Evolutionary conservation across 768 basidiomycete species (phyloP), one percentile per base, ranked within the genome.

Genomic region (Lentinula sp.): DNA sequence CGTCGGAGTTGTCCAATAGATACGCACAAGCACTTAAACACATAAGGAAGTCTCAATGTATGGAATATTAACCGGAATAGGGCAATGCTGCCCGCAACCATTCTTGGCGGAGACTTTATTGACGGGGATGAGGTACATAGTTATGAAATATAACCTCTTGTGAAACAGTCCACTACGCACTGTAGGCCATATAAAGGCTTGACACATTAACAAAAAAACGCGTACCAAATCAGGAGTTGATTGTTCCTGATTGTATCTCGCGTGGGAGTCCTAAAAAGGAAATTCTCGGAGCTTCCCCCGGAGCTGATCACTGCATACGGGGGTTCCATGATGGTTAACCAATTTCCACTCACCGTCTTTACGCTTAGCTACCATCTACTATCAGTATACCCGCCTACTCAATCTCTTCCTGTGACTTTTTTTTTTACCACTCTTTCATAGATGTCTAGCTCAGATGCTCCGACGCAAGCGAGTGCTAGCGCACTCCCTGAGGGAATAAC

Each of bases 401-500:
- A 41, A 8, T 41, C 15, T 18, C 8, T 54, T 54, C 6, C 33
- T 20, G 10, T 41, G 8, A 20, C 39, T 37, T 45, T 23, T 28
- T 23, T 28, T 28, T 32, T 12, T 42, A 13, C 9, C 10, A n/a
- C n/a, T 28, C 16, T 36, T 10, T 36, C 18, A 39, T 41, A 28
- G 15, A 61, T 55, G 54, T 39, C 60, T n/a, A 55, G 36, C 28
- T 36, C 37, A 53, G 60, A 32, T 54, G 20, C 41, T 45, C 50
- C 52, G 32, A 43, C 43, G 9, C 72, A 76, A 18, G 84, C 83
- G 54, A 82, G 76, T 71, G 85, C 79, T 56, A 83, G 82, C 46
- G 74, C 80, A 1, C 74, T 86, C 68, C 85, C 85, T 16, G 74
- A 73, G 39, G 85, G 85, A 60, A 74, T 86, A 62, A 85, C 85